Conservation (phyloP, 352 stramenopile species). For the Pythium rhizo-oryzae region DNA sequence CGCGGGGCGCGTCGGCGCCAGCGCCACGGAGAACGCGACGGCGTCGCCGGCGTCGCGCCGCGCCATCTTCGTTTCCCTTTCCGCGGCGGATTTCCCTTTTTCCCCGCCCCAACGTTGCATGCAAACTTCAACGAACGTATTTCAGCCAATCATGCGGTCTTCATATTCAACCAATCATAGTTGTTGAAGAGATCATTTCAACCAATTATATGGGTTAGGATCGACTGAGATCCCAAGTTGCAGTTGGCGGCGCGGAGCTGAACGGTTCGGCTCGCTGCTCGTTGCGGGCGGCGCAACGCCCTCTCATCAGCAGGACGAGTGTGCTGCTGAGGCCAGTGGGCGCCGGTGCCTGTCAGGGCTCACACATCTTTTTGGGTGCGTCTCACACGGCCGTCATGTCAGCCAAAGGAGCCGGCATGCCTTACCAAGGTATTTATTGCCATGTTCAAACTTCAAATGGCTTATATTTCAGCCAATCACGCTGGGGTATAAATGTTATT, state of each 20-base stretch:
- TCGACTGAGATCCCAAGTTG: neutral
- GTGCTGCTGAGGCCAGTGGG: too few species aligned
- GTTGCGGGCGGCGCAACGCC: too few species aligned
- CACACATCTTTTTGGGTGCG: too few species aligned
- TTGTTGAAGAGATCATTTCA: neutral
- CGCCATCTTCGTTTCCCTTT: neutral
- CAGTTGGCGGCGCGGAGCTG: neutral
- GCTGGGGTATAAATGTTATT: too few species aligned
- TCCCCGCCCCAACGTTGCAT: neutral
- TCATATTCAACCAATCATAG: neutral
- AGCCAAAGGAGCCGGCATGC: too few species aligned
- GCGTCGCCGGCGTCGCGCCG: slow-evolving; percentile 8
- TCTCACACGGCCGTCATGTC: too few species aligned
- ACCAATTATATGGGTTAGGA: neutral
- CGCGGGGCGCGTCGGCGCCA: neutral
- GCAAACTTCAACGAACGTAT: slow-evolving; percentile 15
- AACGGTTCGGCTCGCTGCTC: too few species aligned
- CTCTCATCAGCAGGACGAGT: too few species aligned
- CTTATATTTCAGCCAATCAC: too few species aligned
- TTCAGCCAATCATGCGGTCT: neutral
- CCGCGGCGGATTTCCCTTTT: neutral
- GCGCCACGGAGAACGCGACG: slow-evolving; percentile 20
- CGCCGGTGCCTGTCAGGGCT: too few species aligned
- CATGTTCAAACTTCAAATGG: too few species aligned
- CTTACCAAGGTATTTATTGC: too few species aligned